Percentiles rank a stretch among this genome's conserved stretches.
Conservation (phyloP, 176 grass and related monocot species). For the Cenchrus purpureus region DNA sequence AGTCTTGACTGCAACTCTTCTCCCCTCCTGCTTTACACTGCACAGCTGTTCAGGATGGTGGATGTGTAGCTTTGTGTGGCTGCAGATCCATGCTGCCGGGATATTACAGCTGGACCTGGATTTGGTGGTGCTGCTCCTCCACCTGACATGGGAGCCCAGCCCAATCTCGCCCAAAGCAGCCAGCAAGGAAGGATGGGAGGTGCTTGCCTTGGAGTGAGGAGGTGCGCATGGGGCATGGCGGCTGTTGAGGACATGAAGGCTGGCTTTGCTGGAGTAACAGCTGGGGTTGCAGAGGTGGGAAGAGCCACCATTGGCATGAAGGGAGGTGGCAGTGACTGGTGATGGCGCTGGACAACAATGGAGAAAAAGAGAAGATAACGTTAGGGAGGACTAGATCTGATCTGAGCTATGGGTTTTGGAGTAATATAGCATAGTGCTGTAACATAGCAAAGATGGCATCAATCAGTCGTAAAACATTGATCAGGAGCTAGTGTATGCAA, state of each 20-base stretch:
- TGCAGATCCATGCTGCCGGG: background rate
- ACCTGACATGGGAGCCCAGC: background rate
- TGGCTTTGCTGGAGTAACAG: background rate
- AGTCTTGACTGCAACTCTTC: background rate
- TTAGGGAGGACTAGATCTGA: background rate
- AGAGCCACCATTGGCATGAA: background rate
- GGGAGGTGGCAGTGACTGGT: background rate
- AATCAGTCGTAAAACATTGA: background rate
- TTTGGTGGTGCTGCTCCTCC: background rate
- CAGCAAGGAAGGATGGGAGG: background rate
- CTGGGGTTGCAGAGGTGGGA: background rate
- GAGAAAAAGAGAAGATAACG: background rate
- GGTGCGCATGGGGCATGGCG: background rate
- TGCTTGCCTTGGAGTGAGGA: background rate
- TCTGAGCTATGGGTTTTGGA: background rate
- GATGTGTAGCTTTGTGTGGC: background rate
- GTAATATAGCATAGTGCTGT: background rate
- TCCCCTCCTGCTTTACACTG: background rate
- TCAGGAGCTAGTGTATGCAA: background rate
- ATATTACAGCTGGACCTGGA: background rate
- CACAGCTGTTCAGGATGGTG: background rate
- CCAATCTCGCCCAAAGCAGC: background rate
- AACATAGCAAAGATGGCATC: background rate
- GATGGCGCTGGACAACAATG: background rate
- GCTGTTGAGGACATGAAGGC: background rate